Conservation (phyloP, 148 eudicot genomes). For the Chenopodium quinoa region DNA sequence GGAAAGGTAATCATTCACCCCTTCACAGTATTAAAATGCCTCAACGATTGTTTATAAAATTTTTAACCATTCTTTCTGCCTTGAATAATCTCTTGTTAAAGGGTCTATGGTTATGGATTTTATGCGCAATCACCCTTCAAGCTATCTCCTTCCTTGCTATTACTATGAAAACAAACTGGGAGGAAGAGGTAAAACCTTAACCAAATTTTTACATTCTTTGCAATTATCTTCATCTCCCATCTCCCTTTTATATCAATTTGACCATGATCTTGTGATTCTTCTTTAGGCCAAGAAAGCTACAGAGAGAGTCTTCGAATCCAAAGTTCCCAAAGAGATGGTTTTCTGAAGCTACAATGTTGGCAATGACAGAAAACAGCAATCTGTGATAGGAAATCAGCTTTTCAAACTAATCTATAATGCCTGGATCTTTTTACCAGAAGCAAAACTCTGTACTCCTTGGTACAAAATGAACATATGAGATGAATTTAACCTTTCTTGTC, state of each 20-base stretch:
- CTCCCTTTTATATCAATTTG: background rate
- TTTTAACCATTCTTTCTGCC: background rate
- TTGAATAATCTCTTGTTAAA: background rate
- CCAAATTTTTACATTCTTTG: too few relatives aligned
- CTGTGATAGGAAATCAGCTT: background rate
- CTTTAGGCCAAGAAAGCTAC: conserved; percentile 21
- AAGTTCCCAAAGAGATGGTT: conserved; percentile 6
- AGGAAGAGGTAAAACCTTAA: conserved; percentile 18
- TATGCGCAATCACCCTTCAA: conserved; percentile 27
- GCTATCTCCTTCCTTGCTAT: conserved; percentile 10
- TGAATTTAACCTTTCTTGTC: background rate
- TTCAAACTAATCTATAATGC: background rate
- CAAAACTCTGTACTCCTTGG: background rate
- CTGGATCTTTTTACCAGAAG: background rate
- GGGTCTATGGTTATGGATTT: conserved; percentile 27
- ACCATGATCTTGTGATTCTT: background rate
- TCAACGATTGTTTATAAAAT: background rate
- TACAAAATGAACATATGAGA: background rate
- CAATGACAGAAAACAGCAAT: background rate
- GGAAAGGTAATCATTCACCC: conserved; percentile 14
- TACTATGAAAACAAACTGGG: conserved; percentile 23
- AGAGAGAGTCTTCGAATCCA: conserved; percentile 19
- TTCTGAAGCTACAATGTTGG: background rate
- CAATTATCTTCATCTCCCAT: too few relatives aligned
- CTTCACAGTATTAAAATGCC: background rate